phyloP scores from a whole-genome alignment of 2,329 filamentous ascomycete species.

The Alternaria incomplexa region DNA sequence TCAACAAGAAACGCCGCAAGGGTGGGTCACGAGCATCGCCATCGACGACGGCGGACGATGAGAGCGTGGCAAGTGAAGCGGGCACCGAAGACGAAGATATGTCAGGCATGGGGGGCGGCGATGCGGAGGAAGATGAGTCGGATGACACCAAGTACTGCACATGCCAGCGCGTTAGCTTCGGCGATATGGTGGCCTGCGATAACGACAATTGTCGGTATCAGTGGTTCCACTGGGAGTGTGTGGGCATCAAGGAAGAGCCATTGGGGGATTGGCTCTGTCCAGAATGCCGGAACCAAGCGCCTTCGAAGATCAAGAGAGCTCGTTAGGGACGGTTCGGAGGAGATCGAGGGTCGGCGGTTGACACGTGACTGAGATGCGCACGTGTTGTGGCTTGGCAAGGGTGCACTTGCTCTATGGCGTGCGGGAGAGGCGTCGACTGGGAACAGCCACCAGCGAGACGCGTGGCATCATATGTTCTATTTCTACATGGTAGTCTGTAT shows the following conservation, averaged over 20 bases:
- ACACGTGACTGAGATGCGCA: slow-evolving; percentile 11
- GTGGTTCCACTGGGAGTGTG: slow-evolving; percentile 83
- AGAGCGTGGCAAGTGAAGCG: slow-evolving; percentile 58
- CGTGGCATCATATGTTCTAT: neutral
- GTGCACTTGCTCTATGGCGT: slow-evolving; percentile 6
- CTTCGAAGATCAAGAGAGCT: slow-evolving; percentile 50
- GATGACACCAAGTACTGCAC: slow-evolving; percentile 81
- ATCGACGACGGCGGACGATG: slow-evolving; percentile 57
- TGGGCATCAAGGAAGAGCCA: slow-evolving; percentile 58
- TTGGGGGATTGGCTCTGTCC: slow-evolving; percentile 60
- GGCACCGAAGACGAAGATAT: slow-evolving; percentile 56
- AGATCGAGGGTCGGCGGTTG: neutral
- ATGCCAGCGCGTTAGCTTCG: slow-evolving; percentile 82
- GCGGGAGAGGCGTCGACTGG: slow-evolving; percentile 24
- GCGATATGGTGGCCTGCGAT: slow-evolving; percentile 89
- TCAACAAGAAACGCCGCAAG: slow-evolving; percentile 48
- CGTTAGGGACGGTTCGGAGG: slow-evolving; percentile 25
- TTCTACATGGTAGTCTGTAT: neutral
- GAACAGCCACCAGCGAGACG: slow-evolving; percentile 3
- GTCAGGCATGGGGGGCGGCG: slow-evolving; percentile 54
- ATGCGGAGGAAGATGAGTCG: slow-evolving; percentile 67
- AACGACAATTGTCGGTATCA: slow-evolving; percentile 81
- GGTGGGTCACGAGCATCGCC: slow-evolving; percentile 48
- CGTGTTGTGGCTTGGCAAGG: slow-evolving; percentile 8
- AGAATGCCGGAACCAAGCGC: slow-evolving; percentile 47